Evolutionary conservation across 2,329 filamentous ascomycete species (phyloP), one percentile per base, ranked within the genome.

Genomic region (Aspergillus neotritici): DNA sequence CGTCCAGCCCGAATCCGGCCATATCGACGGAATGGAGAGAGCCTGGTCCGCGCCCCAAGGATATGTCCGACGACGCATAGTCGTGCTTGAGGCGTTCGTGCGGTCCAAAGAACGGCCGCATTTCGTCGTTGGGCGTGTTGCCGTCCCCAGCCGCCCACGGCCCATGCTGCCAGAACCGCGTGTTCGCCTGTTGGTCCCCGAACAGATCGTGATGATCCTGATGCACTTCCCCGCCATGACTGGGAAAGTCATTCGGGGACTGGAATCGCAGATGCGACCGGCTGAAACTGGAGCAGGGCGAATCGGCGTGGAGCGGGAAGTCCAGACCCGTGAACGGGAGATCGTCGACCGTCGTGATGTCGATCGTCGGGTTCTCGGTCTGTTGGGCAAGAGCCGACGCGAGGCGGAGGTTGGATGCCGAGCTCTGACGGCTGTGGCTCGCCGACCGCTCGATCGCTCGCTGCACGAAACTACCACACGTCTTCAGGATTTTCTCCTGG

Each of bases 11-110:
- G 41, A 70, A 70, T 11, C 65, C 67, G 44, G 66, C 67, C 66
- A 70, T 70, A 41, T 70, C 67, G 47, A 70, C 67, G 9, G 67
- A 69, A 48, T 70, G 66, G 40, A 70, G 52, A 5, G 67, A 70
- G 4, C 67, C 66, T 4, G 67, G 67, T 1, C 67, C 67, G 34
- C 65, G 64, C 28, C 66, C 66, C 13, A 69, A 48, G 21, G 68
- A 69, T 38, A 70, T 66, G 43, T 70, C 67, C 15, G 67, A 69
- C 9, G 67, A 68, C 25, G 65, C 66, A 55, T 69, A 70, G 50
- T 69, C 66, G 46, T 69, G 63, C 51, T 68, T 66, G 16, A 69
- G 56, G 39, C 66, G 66, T 44, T 68, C 63, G 42, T 69, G 66
- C 13, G 67, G 67, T 7, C 67, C 67, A 49, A 70, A 70, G 51